Conservation (phyloP, 768 basidiomycete genomes). For the Wakefieldia striispora region DNA sequence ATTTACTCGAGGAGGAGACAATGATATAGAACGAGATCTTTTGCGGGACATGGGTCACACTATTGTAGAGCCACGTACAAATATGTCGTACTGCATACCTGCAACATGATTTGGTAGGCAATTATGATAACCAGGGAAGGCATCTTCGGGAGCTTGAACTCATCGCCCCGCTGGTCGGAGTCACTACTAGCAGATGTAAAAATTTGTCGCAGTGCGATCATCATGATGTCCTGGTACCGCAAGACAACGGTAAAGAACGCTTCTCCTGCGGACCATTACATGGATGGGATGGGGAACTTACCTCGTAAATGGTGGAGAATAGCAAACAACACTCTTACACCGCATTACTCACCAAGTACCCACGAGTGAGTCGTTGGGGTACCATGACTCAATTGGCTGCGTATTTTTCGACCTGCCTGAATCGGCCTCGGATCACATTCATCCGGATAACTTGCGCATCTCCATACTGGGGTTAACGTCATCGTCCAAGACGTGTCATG, state of each 20-base stretch:
- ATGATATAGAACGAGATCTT: slow-evolving; percentile 70
- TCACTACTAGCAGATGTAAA: not conserved
- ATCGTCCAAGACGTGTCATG: too few species aligned
- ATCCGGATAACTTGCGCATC: too few species aligned
- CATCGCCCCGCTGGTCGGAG: slow-evolving; percentile 26
- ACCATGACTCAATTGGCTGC: too few species aligned
- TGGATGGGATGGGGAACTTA: not conserved
- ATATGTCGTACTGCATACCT: slow-evolving; percentile 32
- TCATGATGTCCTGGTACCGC: not conserved
- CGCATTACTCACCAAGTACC: too few species aligned
- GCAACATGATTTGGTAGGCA: slow-evolving; percentile 41
- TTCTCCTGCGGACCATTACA: too few species aligned
- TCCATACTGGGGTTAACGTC: too few species aligned
- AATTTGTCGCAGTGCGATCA: slow-evolving; percentile 5
- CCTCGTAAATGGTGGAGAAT: not conserved
- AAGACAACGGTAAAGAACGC: not conserved
- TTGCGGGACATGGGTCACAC: not conserved
- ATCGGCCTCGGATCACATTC: too few species aligned
- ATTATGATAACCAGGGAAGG: slow-evolving; percentile 47
- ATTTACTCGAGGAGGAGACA: slow-evolving; percentile 63
- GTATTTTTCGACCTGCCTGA: too few species aligned
- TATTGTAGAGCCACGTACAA: not conserved
- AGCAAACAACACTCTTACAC: not conserved
- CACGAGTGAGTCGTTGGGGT: too few species aligned
- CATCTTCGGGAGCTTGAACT: slow-evolving; percentile 49